phyloP scores from a whole-genome alignment of 2,329 filamentous ascomycete genomes.

The Colletotrichum coccodes region DNA sequence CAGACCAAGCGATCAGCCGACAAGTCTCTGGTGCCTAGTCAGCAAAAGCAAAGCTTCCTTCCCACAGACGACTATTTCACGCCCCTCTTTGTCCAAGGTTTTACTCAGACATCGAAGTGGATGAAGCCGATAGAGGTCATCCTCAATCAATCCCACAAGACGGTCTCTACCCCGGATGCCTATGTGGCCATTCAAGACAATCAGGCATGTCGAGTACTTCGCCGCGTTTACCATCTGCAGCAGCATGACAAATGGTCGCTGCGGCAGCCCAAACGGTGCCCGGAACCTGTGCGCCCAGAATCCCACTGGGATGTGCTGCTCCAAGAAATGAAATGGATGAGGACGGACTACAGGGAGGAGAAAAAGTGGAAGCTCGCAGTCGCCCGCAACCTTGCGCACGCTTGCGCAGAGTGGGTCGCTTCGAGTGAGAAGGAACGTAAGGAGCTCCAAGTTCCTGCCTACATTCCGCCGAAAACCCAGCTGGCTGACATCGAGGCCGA shows the following conservation, averaged over 20 bases:
- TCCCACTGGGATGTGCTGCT: constrained; percentile 89
- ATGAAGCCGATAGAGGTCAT: constrained; percentile 76
- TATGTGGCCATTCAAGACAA: constrained; percentile 85
- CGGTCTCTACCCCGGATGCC: constrained; percentile 85
- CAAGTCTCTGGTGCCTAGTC: constrained; percentile 53
- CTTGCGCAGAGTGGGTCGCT: constrained; percentile 85
- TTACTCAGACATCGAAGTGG: constrained; percentile 64
- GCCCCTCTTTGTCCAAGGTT: constrained; percentile 69
- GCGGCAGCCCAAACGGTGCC: constrained; percentile 84
- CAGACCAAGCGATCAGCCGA: constrained; percentile 62
- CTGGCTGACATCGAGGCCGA: constrained; percentile 43
- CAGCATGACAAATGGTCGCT: constrained; percentile 93
- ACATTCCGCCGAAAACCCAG: constrained; percentile 55
- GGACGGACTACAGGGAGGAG: constrained; percentile 94
- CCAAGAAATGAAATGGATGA: constrained; percentile 97
- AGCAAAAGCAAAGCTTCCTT: constrained; percentile 53
- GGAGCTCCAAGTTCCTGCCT: constrained; percentile 73
- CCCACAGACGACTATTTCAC: constrained; percentile 72
- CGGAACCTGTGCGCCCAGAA: constrained; percentile 80
- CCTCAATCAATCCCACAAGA: constrained; percentile 87
- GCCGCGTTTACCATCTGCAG: constrained; percentile 89
- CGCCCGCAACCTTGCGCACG: constrained; percentile 82
- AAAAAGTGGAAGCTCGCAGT: constrained; percentile 90
- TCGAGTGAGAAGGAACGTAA: constrained; percentile 71
- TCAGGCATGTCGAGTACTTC: constrained; percentile 86